These are phyloP conservation scores for Mucor ambiguus DNA, from an alignment of 371 early-diverging fungal species.

Conservation along the genomic window DNA sequence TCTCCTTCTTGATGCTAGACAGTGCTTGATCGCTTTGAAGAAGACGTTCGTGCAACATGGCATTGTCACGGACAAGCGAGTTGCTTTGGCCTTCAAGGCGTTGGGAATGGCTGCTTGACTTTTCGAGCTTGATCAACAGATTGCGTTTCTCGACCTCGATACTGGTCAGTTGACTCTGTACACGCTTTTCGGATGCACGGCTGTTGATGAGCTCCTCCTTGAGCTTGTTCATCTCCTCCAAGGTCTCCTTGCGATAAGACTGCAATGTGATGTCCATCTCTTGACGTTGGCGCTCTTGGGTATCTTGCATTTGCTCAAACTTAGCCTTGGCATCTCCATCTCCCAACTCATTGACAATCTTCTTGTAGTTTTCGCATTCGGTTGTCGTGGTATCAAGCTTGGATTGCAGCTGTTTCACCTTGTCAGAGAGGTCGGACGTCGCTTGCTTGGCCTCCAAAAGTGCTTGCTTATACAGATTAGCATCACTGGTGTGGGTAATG, in stretches of 20 bases:
- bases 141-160: neutral
- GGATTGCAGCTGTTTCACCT: neutral
- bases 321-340: constrained; percentile 6
- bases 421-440: neutral
- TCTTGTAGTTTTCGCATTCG: constrained; percentile 17
- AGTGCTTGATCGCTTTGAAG: constrained; percentile 3
- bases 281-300: constrained; percentile 3
- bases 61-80: neutral
- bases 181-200: constrained; percentile 9
- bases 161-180: neutral
- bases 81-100: constrained; percentile 6
- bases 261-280: constrained; percentile 15
- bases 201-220: constrained; percentile 5
- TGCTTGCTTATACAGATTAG: neutral
- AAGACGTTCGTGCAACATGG: neutral
- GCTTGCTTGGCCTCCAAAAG: constrained; percentile 1
- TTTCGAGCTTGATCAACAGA: neutral
- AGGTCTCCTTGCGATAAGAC: constrained; percentile 5
- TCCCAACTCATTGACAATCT: constrained; percentile 1
- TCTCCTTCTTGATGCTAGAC: neutral
- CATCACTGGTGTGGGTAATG: neutral
- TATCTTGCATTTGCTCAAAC: constrained; percentile 13
- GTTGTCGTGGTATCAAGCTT: neutral
- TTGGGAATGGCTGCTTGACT: neutral
- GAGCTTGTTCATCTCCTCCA: constrained; percentile 6